Conservation (phyloP, 345 rosid species). For the Brassica napus region Da-Ae NC_063442.1:4415501-4416000, state of each 20-base stretch:
- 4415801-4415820: conserved; percentile 16
- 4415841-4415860: conserved; percentile 47
- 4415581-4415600: no score
- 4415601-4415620: no score
- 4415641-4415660: conserved; percentile 61
- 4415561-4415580: conserved; percentile 51
- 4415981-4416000: conserved; percentile 70
- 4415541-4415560: conserved; percentile 57
- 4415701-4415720: conserved; percentile 46
- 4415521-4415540: conserved; percentile 43
- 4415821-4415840: conserved; percentile 52
- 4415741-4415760: background rate
- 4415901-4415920: conserved; percentile 59
- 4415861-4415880: conserved; percentile 60
- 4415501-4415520: conserved; percentile 35
- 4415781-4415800: conserved; percentile 29
- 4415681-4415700: conserved; percentile 41
- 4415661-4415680: conserved; percentile 59
- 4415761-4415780: conserved; percentile 30
- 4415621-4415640: conserved; percentile 40
- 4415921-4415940: conserved; percentile 78
- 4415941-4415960: conserved; percentile 63
- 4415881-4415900: conserved; percentile 68
- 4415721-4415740: conserved; percentile 34
- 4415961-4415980: conserved; percentile 55